phyloP scores from a whole-genome alignment of 768 basidiomycete genomes.

The Epithele typhae region DNA sequence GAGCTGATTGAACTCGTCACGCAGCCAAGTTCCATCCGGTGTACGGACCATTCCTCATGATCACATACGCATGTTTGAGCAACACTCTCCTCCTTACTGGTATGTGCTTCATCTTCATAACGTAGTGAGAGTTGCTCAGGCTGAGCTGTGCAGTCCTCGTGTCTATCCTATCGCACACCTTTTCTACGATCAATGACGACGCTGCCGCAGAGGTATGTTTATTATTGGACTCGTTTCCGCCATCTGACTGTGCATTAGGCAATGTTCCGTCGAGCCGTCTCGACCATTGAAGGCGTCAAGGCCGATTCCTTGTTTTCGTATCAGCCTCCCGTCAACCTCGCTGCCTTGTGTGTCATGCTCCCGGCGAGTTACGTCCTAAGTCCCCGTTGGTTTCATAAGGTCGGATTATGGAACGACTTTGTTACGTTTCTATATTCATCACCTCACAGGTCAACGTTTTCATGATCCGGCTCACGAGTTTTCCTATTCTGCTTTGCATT shows the following conservation, averaged over 20 bases:
- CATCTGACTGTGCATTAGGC: conserved; percentile 50
- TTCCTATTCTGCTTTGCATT: conserved; percentile 77
- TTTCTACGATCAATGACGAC: conserved; percentile 89
- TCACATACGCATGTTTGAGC: conserved; percentile 86
- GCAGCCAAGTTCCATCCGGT: conserved; percentile 74
- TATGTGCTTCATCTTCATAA: no score
- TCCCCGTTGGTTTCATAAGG: conserved; percentile 98
- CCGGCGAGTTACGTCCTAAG: conserved; percentile 82
- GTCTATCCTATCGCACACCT: conserved; percentile 95
- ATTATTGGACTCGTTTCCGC: not conserved
- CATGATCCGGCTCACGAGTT: conserved; percentile 79
- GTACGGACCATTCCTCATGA: conserved; percentile 91
- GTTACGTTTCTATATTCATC: conserved; percentile 10
- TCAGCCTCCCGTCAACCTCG: conserved; percentile 86
- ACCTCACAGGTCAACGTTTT: conserved; percentile 72
- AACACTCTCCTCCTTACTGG: conserved; percentile 91
- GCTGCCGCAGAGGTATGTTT: conserved; percentile 80
- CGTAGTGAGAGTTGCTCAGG: no score
- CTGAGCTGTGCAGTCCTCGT: no score
- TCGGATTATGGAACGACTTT: conserved; percentile 31
- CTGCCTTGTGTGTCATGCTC: conserved; percentile 83
- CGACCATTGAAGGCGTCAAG: conserved; percentile 92
- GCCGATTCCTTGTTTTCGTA: conserved; percentile 93
- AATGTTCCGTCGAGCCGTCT: conserved; percentile 92
- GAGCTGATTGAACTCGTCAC: not conserved